Base-by-base conservation (phyloP, 2,329 filamentous ascomycete species). In the Beauveria scarabaeidicola region DNA sequence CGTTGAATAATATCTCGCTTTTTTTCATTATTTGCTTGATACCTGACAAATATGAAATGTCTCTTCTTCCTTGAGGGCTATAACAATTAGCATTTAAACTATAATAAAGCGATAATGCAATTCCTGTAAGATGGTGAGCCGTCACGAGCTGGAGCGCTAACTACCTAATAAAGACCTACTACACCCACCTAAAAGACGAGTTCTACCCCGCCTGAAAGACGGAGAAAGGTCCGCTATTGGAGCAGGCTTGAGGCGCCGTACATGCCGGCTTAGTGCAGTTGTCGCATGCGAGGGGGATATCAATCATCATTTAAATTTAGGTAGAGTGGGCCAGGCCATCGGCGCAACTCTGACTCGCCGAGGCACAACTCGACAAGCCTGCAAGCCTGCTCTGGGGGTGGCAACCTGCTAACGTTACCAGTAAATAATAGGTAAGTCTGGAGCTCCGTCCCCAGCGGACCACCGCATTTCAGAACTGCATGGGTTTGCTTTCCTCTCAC, bases 271-370 rank as follows among this genome's bases (percentile, higher is more conserved):
- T 44, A 13, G 19, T 44, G 5, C 10, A 44, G 43, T 11, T 48
- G 47, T 50, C 47, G 47, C 47, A 27, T 50, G 47, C 27, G 11
- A 50, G n/a, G n/a, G 19, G n/a, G 13, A 5, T 44, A 44, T n/a
- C n/a, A 21, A 4, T 44, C n/a, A 44, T 9, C n/a, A 44, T 19
- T 32, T 44, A 43, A 13, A 13, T 40, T 11, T n/a, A 19, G 21
- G 13, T 47, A 25, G 25, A 52, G 25, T 32, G 43, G 50, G 58
- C 17, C 50, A 51, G 38, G 43, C 17, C 44, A 50, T 43, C 46
- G 54, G 44, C 13, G 44, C 54, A 57, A 40, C 27, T 59, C 43
- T 27, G 32, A 52, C 40, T 59, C 51, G 51, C 50, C 58, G 58
- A 59, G 58, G 57, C 47, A 52, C 57, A 59, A 59, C 23, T 52